Evolutionary conservation across 169 alveolate species (phyloP).

Genomic region (Plasmodium chabaudi): DNA sequence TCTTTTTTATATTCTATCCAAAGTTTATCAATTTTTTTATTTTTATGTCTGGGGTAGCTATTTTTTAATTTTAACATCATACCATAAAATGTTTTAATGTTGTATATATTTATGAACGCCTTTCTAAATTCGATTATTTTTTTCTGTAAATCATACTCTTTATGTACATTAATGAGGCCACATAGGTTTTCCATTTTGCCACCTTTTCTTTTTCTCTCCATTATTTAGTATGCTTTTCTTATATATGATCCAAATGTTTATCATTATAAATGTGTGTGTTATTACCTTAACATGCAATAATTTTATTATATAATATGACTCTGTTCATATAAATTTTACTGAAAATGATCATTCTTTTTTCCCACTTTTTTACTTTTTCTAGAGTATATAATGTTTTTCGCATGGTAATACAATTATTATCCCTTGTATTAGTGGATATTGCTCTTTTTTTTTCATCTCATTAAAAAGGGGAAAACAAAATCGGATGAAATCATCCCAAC

Average conservation of each 20-base stretch:
- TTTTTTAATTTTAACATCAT: slow-evolving; percentile 29
- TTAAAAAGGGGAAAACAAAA: too few species aligned
- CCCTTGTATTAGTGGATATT: too few species aligned
- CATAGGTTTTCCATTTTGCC: background rate
- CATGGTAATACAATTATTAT: too few species aligned
- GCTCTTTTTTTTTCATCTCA: too few species aligned
- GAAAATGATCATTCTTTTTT: too few species aligned
- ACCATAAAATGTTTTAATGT: slow-evolving; percentile 16
- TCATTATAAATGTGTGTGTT: too few species aligned
- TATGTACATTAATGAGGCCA: background rate
- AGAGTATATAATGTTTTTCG: too few species aligned
- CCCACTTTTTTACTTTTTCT: too few species aligned
- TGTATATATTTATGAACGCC: slow-evolving; percentile 27
- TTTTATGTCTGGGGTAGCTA: background rate
- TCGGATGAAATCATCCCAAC: too few species aligned
- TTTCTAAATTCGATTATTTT: slow-evolving; percentile 36
- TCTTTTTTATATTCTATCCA: background rate
- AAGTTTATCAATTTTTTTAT: slow-evolving; percentile 1
- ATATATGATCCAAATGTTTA: background rate
- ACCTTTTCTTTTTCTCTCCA: background rate
- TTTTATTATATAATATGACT: too few species aligned
- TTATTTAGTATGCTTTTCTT: background rate
- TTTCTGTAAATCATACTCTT: slow-evolving; percentile 31
- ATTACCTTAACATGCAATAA: too few species aligned
- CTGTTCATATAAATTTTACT: too few species aligned